phyloP scores from a whole-genome alignment of 768 basidiomycete species.

The Leccinum disarticulatum region DNA sequence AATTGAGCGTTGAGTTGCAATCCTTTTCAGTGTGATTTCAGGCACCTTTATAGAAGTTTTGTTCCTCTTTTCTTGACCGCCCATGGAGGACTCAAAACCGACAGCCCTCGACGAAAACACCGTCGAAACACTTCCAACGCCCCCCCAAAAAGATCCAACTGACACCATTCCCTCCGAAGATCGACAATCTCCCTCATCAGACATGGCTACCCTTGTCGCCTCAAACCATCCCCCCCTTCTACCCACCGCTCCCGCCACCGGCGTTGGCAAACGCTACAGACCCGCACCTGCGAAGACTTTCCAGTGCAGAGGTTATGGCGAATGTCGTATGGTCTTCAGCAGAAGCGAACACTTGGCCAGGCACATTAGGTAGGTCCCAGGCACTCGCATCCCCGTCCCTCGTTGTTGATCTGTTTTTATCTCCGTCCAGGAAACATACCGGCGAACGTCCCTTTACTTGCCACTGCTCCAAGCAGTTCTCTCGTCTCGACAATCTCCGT shows the following conservation, averaged over 20 bases:
- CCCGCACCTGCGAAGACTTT: conserved; percentile 92
- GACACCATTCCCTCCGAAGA: not conserved
- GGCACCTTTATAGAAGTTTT: conserved; percentile 36
- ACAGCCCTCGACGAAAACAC: conserved; percentile 24
- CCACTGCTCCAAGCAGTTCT: conserved; percentile 94
- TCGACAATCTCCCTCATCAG: conserved; percentile 8
- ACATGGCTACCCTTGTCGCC: conserved; percentile 38
- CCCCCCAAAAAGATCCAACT: conserved; percentile 6
- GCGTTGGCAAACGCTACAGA: conserved; percentile 64
- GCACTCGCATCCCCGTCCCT: conserved; percentile 16
- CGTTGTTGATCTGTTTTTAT: conserved; percentile 24
- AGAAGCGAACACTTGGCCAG: conserved; percentile 94
- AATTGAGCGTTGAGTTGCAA: conserved; percentile 32
- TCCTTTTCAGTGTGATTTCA: conserved; percentile 34
- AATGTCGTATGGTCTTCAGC: conserved; percentile 96
- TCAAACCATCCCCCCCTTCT: conserved; percentile 21
- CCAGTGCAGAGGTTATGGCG: conserved; percentile 91
- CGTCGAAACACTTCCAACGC: conserved; percentile 10
- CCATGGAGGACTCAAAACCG: conserved; percentile 38
- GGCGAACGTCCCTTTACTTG: conserved; percentile 96
- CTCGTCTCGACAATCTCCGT: conserved; percentile 92
- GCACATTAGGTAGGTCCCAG: conserved; percentile 78
- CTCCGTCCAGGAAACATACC: conserved; percentile 82
- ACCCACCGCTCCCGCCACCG: conserved; percentile 18
- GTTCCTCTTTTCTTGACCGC: conserved; percentile 34